Conservation (phyloP, 495 filamentous ascomycete species). For the Podospora pseudocomata region DNA sequence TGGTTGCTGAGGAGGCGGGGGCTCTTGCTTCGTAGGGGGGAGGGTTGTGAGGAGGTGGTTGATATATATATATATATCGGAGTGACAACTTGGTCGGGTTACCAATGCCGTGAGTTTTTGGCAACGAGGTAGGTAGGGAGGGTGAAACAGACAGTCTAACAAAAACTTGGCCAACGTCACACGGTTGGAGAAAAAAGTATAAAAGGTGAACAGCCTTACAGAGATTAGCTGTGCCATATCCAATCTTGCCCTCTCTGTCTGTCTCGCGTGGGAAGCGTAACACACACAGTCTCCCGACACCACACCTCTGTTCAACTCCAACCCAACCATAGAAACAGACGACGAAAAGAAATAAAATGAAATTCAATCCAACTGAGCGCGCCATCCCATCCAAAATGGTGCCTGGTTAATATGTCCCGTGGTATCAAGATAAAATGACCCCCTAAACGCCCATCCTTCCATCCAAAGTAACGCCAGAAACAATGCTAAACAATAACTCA, state of each 20-base stretch:
- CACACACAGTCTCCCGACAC: background rate
- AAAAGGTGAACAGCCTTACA: background rate
- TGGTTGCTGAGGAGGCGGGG: constrained; percentile 9
- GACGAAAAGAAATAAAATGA: background rate
- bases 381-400: background rate
- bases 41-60: background rate
- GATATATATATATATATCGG: background rate
- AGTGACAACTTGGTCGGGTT: background rate
- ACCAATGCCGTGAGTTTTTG: background rate
- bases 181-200: background rate
- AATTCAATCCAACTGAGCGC: constrained; percentile 5
- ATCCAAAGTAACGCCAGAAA: constrained; percentile 21
- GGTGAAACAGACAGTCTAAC: background rate
- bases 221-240: background rate
- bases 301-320: background rate
- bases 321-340: background rate
- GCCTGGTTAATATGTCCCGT: constrained; percentile 8
- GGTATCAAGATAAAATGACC: constrained; percentile 26
- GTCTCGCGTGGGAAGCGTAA: background rate
- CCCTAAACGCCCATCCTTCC: constrained; percentile 9
- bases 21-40: background rate
- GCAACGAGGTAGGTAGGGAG: background rate
- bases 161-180: background rate
- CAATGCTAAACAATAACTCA: constrained; percentile 16
- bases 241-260: background rate